Conservation (phyloP, 1,139 yeast species). For the Arxiozyma slooffiae region DNA sequence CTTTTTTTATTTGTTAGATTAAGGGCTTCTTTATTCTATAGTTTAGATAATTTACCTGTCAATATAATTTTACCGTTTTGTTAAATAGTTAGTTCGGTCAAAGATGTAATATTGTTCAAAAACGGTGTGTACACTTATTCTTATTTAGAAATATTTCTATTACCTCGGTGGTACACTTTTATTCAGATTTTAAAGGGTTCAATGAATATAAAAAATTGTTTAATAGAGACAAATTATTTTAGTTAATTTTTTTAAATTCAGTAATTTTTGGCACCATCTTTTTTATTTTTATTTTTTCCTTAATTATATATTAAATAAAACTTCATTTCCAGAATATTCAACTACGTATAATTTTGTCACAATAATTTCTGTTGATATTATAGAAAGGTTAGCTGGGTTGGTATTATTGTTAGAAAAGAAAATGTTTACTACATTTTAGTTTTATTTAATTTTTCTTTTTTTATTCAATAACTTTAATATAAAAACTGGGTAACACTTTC, state of each 20-base stretch:
- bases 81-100: conserved; percentile 18
- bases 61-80: conserved; percentile 23
- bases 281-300: conserved; percentile 15
- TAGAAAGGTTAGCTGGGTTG: conserved; percentile 26
- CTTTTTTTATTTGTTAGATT: conserved; percentile 27
- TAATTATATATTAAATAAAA: conserved; percentile 17
- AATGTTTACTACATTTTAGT: conserved; percentile 25
- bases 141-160: conserved; percentile 18
- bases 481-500: background rate
- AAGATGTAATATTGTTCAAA: conserved; percentile 3
- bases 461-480: conserved; percentile 12
- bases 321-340: conserved; percentile 19
- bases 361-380: conserved; percentile 23
- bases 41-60: conserved; percentile 19
- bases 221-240: conserved; percentile 17
- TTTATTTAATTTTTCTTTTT: conserved; percentile 19
- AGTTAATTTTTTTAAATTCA: conserved; percentile 18
- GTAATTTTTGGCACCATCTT: conserved; percentile 22
- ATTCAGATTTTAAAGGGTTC: conserved; percentile 13
- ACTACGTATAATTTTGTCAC: conserved; percentile 23
- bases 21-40: conserved; percentile 24
- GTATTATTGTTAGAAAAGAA: conserved; percentile 26
- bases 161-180: conserved; percentile 18
- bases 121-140: conserved; percentile 18
- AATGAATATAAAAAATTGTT: conserved; percentile 12